Evolutionary conservation across 202 grass and related monocot genomes (phyloP), one percentile per base, ranked within the genome.

Genomic region (Panicum virgatum): DNA sequence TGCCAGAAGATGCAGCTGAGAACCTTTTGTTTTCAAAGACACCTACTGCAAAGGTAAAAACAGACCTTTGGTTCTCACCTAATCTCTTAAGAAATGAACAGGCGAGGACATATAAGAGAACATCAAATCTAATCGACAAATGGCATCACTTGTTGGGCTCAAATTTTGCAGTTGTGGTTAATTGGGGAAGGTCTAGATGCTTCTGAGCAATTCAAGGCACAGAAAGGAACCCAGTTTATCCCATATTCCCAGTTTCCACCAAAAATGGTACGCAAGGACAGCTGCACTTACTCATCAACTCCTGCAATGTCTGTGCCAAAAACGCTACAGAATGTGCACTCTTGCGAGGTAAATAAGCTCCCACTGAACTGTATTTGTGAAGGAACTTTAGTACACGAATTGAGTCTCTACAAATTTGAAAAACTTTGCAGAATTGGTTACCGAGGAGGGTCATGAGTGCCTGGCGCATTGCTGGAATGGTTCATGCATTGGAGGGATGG

Each of bases 371-470:
- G 19, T 19, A 78, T 12, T 25, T 61, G 2, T 37, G 19, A 3
- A 53, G 52, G 18, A 72, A 77, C 66, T 61, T 82, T 12, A 61
- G 18, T 23, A 1, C 22, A 50, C 42, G 29, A 77, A 66, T 19
- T 54, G 22, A 57, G 59, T 59, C n/a, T n/a, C 43, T 4, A 44
- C 30, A 0, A 11, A 12, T 66, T 36, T 78, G 36, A 58, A 57
- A 53, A 73, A 15, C 38, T 77, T 73, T 79, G 23, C 56, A 97
- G 90, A 93, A 97, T 65, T 93, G 93, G 94, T 30, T 97, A 25
- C 94, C 91, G 9, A 92, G 94, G 80, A 92, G 83, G 83, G 89
- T 97, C n/a, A 94, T 97, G 87, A 97, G 87, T 58, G 91, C 91
- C 50, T 97, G 91, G 89, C 91, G 91, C 13, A 51, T 90, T 46